A percentile compares a stretch with the other conserved stretches of the same genome.
These are phyloP conservation scores for Globisporangium radiosum DNA, from an alignment of 352 stramenopile species.

Conservation along the genomic window DNA sequence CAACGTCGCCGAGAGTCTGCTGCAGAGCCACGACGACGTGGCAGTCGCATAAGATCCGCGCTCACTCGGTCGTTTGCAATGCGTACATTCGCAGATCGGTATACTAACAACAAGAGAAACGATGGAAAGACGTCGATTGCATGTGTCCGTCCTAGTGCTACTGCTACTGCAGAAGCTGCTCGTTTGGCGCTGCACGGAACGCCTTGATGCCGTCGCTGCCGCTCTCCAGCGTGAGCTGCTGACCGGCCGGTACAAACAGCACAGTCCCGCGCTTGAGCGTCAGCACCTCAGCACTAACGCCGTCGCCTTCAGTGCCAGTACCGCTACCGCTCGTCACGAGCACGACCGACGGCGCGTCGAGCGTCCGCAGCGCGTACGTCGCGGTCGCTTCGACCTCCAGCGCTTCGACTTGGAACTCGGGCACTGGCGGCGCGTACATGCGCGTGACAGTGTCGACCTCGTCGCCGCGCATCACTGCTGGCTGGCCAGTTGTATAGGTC, in stretches of 20 bases:
- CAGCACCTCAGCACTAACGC: not conserved
- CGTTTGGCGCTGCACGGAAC: conserved; percentile 53
- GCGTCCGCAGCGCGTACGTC: conserved; percentile 25
- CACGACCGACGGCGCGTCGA: conserved; percentile 45
- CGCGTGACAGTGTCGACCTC: conserved; percentile 52
- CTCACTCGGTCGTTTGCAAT: too few species aligned
- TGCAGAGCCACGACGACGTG: conserved; percentile 44
- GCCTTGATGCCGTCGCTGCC: conserved; percentile 24
- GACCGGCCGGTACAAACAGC: conserved; percentile 40
- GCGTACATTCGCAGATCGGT: too few species aligned
- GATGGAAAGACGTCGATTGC: too few species aligned
- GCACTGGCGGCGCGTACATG: conserved; percentile 86
- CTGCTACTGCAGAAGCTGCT: conserved; percentile 17
- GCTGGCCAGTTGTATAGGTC: conserved; percentile 87
- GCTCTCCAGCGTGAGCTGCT: conserved; percentile 34
- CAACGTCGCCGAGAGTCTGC: conserved; percentile 60
- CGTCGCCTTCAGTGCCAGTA: conserved; percentile 3
- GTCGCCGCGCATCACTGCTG: conserved; percentile 46
- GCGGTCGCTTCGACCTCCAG: conserved; percentile 33
- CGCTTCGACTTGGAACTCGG: conserved; percentile 89
- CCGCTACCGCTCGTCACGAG: conserved; percentile 38
- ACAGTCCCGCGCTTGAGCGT: conserved; percentile 26
- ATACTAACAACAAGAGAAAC: too few species aligned
- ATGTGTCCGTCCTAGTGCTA: too few species aligned
- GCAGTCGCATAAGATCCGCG: too few species aligned